Evolutionary conservation across 345 rosid genomes (phyloP).

Genomic region (Reutealis trisperma): DNA sequence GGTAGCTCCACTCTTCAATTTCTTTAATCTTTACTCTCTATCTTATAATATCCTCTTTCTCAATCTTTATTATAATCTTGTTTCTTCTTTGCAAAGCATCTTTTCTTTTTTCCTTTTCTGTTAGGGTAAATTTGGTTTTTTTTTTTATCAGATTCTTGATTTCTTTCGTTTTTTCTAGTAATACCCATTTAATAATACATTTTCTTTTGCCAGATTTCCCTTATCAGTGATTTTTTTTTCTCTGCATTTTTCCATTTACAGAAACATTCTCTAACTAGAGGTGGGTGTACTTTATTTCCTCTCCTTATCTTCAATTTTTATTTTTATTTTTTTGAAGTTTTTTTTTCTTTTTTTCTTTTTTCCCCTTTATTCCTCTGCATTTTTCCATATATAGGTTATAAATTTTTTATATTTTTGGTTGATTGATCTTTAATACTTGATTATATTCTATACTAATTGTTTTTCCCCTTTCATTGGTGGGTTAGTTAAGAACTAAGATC

Average conservation of each 20-base stretch:
- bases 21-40: too few species aligned
- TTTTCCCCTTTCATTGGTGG: not conserved
- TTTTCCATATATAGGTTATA: not conserved
- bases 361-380: not conserved
- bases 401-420: not conserved
- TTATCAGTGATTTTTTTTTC: not conserved
- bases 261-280: not conserved
- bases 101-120: not conserved
- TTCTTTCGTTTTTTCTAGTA: not conserved
- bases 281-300: not conserved
- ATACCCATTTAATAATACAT: not conserved
- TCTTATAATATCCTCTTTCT: not conserved
- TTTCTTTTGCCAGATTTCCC: not conserved
- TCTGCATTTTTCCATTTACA: conserved; percentile 1
- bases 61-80: too few species aligned
- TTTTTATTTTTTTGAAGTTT: not conserved
- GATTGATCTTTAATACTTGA: not conserved
- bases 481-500: not conserved
- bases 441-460: too few species aligned
- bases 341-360: not conserved
- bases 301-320: not conserved
- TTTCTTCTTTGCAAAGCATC: not conserved
- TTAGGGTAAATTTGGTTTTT: not conserved
- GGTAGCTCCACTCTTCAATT: not conserved
- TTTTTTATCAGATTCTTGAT: not conserved